These are phyloP conservation scores for Salix brachista DNA, from an alignment of 345 rosid species.

Conservation along the genomic window DNA sequence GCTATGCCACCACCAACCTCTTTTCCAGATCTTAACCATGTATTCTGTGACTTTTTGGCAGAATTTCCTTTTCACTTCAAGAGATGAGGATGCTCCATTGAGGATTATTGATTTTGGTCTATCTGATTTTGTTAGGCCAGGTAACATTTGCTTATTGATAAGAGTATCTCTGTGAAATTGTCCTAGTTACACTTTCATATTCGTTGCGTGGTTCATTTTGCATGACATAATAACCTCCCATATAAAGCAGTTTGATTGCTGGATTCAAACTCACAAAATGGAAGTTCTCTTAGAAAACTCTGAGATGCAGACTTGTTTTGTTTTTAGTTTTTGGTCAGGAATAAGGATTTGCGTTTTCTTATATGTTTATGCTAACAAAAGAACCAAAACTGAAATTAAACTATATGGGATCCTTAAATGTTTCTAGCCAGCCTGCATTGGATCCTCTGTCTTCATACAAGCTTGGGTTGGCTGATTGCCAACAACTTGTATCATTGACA, in stretches of 20 bases:
- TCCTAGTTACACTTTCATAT: too few relatives aligned
- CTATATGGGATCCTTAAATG: neutral
- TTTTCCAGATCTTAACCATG: neutral
- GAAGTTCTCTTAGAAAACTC: neutral
- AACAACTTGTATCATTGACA: neutral
- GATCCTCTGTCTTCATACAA: neutral
- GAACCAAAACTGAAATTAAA: neutral
- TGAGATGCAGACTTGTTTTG: neutral
- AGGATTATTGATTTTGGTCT: slow-evolving; percentile 82
- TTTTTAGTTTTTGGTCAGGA: too few relatives aligned
- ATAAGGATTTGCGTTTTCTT: neutral
- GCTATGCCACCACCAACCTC: neutral
- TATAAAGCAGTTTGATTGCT: neutral
- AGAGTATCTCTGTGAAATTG: neutral
- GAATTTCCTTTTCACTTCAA: slow-evolving; percentile 85
- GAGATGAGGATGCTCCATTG: slow-evolving; percentile 58
- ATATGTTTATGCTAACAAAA: neutral
- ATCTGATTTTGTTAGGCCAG: slow-evolving; percentile 74
- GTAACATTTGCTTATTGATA: slow-evolving; percentile 27
- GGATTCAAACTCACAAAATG: neutral
- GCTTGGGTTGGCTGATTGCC: neutral
- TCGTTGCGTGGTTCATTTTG: too few relatives aligned
- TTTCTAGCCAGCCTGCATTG: neutral
- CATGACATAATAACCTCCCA: too few relatives aligned
- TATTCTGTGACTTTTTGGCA: slow-evolving; percentile 21